Evolutionary conservation across 352 stramenopile species (phyloP).

Genomic region (Phytophthora rubi): DNA sequence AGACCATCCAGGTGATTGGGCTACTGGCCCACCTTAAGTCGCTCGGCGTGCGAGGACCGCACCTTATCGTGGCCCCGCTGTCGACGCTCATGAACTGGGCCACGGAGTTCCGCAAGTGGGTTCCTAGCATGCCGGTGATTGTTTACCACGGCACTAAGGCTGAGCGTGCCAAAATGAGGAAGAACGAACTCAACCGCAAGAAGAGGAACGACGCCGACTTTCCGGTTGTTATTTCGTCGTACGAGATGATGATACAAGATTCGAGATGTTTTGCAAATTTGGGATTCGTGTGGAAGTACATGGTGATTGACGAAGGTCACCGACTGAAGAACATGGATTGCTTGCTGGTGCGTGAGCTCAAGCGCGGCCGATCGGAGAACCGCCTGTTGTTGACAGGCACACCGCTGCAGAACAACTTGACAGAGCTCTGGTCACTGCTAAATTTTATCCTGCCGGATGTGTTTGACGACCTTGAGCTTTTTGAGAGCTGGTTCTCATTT

Average conservation of each 20-base stretch:
- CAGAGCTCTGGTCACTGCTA: conserved; percentile 98
- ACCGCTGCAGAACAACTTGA: conserved; percentile 98
- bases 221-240: conserved; percentile 89
- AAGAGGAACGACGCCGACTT: conserved; percentile 73
- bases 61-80: conserved; percentile 97
- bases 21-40: conserved; percentile 95
- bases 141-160: conserved; percentile 96
- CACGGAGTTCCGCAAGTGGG: conserved; percentile 85
- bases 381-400: conserved; percentile 96
- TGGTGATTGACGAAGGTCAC: conserved; percentile 98
- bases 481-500: conserved; percentile 99
- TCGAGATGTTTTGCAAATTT: conserved; percentile 57
- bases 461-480: conserved; percentile 98
- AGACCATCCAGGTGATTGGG: conserved; percentile 93
- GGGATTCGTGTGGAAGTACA: conserved; percentile 92
- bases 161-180: conserved; percentile 55
- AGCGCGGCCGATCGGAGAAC: conserved; percentile 92
- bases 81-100: conserved; percentile 99
- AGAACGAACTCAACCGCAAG: conserved; percentile 54
- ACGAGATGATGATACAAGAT: conserved; percentile 88
- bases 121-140: conserved; percentile 93
- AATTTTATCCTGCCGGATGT: conserved; percentile 98
- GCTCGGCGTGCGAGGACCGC: conserved; percentile 92
- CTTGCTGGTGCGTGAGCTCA: conserved; percentile 94
- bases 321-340: conserved; percentile 98